Evolutionary conservation across 2,329 filamentous ascomycete species (phyloP), one percentile per base, ranked within the genome.

Genomic region (Aspergillus vadensis): DNA sequence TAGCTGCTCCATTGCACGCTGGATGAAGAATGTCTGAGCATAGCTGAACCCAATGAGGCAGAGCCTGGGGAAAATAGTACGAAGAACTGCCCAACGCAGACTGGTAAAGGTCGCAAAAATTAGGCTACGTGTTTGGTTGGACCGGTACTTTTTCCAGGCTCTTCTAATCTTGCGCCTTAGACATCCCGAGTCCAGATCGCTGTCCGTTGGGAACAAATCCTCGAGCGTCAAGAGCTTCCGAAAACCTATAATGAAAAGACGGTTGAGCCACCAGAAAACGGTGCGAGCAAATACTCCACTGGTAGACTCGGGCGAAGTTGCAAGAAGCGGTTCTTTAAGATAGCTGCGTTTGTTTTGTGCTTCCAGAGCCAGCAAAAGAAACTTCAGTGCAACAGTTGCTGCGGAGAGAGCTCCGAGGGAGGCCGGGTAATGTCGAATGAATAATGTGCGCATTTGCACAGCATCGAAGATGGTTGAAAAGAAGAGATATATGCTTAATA

Each of bases 291-390:
- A 65, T 4, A 72, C 62, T 19, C 68, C 66, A 39, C 65, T 64
- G 2, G 65, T 67, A 1, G 65, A 57, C 51, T 74, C 71, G 9
- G 67, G 59, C 2, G 71, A 36, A 30, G 48, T 57, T 19, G 60
- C 48, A 5, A 53, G 48, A 17, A 60, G 67, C 17, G n/a, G 36
- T 5, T 55, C 61, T 32, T 63, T 63, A 4, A 71, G 63, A 27
- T 62, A 54, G 8, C 49, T 60, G 43, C 71, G 64, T 62, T 83
- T 84, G n/a, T 77, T 74, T 38, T 66, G 70, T 17, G 75, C 72
- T 67, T 83, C 82, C 1, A 80, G 70, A 8, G 77, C 65, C 3
- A 81, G 67, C 4, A 81, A 61, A n/a, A 77, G 63, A 5, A 76
- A 17, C 56, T 82, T 82, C 38, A 79, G 61, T 2, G 68, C 74